A percentile compares a stretch with the other conserved stretches of the same genome.
Conservation (phyloP, 129 eudicot species). For the Chrysanthemum makinoi region DNA sequence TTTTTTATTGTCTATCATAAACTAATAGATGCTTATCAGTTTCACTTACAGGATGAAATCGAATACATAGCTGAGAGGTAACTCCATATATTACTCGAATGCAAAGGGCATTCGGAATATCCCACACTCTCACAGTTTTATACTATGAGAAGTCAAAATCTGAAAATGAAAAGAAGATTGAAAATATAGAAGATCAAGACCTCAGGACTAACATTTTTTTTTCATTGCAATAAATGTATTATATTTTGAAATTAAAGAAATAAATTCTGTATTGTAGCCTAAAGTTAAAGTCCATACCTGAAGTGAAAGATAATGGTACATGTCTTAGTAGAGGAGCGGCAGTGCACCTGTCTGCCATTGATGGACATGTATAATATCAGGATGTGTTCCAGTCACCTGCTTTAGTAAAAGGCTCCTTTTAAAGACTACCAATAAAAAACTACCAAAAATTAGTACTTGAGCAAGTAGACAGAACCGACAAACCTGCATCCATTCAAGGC, state of each 20-base stretch:
- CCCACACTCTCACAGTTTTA: too few relatives aligned
- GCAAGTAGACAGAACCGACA: not conserved
- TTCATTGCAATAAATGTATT: too few relatives aligned
- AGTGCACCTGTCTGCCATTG: conserved; percentile 83
- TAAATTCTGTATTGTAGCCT: not conserved
- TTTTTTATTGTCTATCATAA: too few relatives aligned
- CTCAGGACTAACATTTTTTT: too few relatives aligned
- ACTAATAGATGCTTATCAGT: too few relatives aligned
- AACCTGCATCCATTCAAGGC: conserved; percentile 98
- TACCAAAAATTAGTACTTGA: not conserved
- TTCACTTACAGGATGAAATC: too few relatives aligned
- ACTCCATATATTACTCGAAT: too few relatives aligned
- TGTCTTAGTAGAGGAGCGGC: conserved; percentile 80
- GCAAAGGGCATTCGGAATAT: too few relatives aligned
- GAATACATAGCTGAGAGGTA: too few relatives aligned
- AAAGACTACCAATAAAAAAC: not conserved
- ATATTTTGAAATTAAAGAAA: not conserved
- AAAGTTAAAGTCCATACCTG: conserved; percentile 37
- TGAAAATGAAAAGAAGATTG: too few relatives aligned
- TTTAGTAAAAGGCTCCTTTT: conserved; percentile 7
- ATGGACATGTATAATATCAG: conserved; percentile 88
- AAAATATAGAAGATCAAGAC: too few relatives aligned
- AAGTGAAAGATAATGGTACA: conserved; percentile 78
- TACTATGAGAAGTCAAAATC: too few relatives aligned
- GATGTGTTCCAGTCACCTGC: conserved; percentile 63